These are phyloP conservation scores for Alternaria angustiovoidea DNA, from an alignment of 2,329 filamentous ascomycete genomes.

Conservation along the genomic window DNA sequence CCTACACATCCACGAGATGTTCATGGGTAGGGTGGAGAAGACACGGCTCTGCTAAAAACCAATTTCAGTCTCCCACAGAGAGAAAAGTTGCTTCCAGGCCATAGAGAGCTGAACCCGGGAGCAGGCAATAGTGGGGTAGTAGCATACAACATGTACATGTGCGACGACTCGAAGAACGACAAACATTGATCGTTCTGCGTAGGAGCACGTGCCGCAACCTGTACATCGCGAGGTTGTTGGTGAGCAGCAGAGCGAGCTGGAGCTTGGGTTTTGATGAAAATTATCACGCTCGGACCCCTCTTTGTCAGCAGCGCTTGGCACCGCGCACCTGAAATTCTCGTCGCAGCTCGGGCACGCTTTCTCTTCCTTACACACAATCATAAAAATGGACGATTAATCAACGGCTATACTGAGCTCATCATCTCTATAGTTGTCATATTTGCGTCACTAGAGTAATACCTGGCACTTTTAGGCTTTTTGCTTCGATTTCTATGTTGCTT, in stretches of 20 bases:
- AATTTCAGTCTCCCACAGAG: slow-evolving; percentile 60
- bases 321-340: slow-evolving; percentile 28
- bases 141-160: slow-evolving; percentile 15
- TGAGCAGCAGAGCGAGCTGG: slow-evolving; percentile 7
- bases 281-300: slow-evolving; percentile 22
- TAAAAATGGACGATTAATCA: slow-evolving; percentile 56
- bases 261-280: slow-evolving; percentile 17
- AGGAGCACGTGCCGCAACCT: slow-evolving; percentile 10
- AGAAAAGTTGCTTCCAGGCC: slow-evolving; percentile 59
- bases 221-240: slow-evolving; percentile 15
- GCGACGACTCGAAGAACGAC: slow-evolving; percentile 23
- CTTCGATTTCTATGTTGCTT: slow-evolving; percentile 42
- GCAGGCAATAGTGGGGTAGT: slow-evolving; percentile 60
- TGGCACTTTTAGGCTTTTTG: slow-evolving; percentile 51
- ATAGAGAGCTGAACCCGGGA: slow-evolving; percentile 55
- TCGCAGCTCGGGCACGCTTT: slow-evolving; percentile 17
- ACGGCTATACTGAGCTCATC: slow-evolving; percentile 47
- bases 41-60: slow-evolving; percentile 63
- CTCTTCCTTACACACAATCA: slow-evolving; percentile 52
- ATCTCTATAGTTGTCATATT: slow-evolving; percentile 57
- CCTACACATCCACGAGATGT: slow-evolving; percentile 50
- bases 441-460: slow-evolving; percentile 51
- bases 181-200: slow-evolving; percentile 25
- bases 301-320: slow-evolving; percentile 29
- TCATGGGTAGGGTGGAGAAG: slow-evolving; percentile 61